These are phyloP conservation scores for Neurospora sublineolata DNA, from an alignment of 495 filamentous ascomycete species.

Conservation along the genomic window DNA sequence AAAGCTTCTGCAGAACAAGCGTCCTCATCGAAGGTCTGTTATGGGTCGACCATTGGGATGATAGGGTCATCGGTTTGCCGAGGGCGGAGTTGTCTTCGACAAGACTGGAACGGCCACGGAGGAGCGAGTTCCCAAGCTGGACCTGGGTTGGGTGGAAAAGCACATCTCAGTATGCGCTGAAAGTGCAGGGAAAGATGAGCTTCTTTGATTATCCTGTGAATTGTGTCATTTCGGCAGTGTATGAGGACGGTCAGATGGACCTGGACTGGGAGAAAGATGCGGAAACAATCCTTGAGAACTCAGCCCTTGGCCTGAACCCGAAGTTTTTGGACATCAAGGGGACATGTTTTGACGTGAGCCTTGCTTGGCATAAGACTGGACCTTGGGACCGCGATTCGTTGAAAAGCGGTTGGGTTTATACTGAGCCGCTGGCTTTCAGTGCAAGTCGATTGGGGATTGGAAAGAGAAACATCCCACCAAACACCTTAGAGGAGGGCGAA, in stretches of 20 bases:
- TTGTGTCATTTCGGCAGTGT: background rate
- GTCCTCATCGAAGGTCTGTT: background rate
- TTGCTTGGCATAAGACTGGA: background rate
- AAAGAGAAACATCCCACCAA: background rate
- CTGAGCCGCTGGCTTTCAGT: background rate
- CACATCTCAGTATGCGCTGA: background rate
- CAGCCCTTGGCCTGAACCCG: background rate
- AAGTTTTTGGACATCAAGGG: background rate
- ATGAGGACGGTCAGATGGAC: background rate
- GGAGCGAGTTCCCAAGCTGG: background rate
- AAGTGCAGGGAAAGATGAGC: background rate
- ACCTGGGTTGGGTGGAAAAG: background rate
- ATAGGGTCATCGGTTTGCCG: background rate
- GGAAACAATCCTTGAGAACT: background rate
- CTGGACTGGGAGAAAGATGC: background rate
- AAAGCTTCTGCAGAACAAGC: background rate
- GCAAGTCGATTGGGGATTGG: rapidly evolving
- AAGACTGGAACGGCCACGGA: background rate
- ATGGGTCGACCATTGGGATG: background rate
- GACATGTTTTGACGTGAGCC: background rate
- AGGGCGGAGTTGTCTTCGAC: background rate
- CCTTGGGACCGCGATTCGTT: rapidly evolving
- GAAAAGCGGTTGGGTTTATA: background rate
- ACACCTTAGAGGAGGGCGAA: background rate
- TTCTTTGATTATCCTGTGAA: background rate